Evolutionary conservation across 352 stramenopile genomes (phyloP).

Genomic region (Pythium oligandrum): DNA sequence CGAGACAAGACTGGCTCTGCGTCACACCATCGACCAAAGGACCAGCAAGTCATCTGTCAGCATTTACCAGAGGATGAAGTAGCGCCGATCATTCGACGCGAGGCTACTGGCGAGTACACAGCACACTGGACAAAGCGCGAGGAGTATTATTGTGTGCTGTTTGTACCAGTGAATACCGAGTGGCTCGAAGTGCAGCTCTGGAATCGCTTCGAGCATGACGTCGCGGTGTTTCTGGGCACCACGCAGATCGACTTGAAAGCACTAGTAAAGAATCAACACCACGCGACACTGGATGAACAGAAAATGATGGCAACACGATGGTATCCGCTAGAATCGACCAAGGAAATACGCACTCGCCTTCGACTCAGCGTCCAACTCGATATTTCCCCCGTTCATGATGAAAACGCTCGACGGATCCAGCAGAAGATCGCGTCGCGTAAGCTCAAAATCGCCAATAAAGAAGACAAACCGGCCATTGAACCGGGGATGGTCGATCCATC

Average conservation of each 20-base stretch:
- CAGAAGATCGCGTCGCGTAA: slow-evolving; percentile 2
- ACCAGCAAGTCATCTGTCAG: no score
- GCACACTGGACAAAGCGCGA: slow-evolving; percentile 21
- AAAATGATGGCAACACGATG: slow-evolving; percentile 21
- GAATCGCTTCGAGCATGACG: slow-evolving; percentile 51
- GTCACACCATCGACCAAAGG: no score
- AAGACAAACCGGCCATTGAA: no score
- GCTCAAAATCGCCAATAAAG: no score
- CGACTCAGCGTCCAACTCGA: slow-evolving; percentile 15
- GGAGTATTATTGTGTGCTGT: slow-evolving; percentile 13
- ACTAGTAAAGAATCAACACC: no score
- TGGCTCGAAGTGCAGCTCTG: slow-evolving; percentile 59
- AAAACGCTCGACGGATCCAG: slow-evolving; percentile 2
- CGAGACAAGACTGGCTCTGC: no score
- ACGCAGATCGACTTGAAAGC: slow-evolving; percentile 15
- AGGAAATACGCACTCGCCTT: not conserved
- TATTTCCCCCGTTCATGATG: slow-evolving; percentile 5
- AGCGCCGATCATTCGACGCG: no score
- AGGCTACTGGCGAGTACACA: slow-evolving; percentile 27
- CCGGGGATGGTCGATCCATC: slow-evolving; percentile 32
- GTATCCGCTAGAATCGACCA: slow-evolving; percentile 15
- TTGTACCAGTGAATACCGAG: slow-evolving; percentile 26
- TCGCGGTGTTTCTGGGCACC: slow-evolving; percentile 49
- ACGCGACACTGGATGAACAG: not conserved
- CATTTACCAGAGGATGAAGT: no score